phyloP scores from a whole-genome alignment of 768 basidiomycete genomes.

The Mycena galericulata region DNA sequence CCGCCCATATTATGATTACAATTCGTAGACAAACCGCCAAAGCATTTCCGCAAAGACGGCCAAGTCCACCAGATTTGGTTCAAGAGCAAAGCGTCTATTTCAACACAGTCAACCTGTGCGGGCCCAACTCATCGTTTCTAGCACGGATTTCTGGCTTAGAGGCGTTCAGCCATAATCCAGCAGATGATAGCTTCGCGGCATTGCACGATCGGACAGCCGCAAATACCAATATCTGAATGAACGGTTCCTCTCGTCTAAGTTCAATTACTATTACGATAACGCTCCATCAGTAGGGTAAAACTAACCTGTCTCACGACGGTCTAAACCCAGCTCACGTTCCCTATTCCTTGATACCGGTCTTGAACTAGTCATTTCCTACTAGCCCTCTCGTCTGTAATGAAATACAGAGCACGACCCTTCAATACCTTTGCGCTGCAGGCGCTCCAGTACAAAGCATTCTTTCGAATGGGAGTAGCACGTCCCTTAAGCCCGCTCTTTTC shows the following conservation, averaged over 20 bases:
- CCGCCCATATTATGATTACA: slow-evolving; percentile 75
- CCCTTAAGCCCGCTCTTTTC: no score
- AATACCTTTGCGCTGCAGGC: no score
- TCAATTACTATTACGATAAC: slow-evolving; percentile 82
- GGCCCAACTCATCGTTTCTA: slow-evolving; percentile 79
- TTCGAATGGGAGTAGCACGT: no score
- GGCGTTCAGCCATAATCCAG: slow-evolving; percentile 89
- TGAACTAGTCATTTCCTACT: no score
- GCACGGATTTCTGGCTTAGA: slow-evolving; percentile 88
- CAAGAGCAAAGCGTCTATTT: slow-evolving; percentile 80
- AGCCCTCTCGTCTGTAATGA: no score
- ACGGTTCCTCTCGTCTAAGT: slow-evolving; percentile 87
- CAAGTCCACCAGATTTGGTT: no score
- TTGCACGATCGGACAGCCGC: slow-evolving; percentile 83
- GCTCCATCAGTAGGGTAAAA: slow-evolving; percentile 87
- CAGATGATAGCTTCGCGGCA: slow-evolving; percentile 84
- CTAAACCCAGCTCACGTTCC: no score
- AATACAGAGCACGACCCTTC: no score
- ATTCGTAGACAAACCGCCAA: no score
- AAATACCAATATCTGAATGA: slow-evolving; percentile 88
- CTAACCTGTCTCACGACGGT: slow-evolving; percentile 90
- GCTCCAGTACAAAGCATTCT: no score
- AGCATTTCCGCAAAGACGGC: no score
- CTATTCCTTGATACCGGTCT: no score
- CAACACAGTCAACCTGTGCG: slow-evolving; percentile 72